phyloP scores from a whole-genome alignment of 2,329 filamentous ascomycete genomes.

The Cryoendolithus antarcticus region DNA sequence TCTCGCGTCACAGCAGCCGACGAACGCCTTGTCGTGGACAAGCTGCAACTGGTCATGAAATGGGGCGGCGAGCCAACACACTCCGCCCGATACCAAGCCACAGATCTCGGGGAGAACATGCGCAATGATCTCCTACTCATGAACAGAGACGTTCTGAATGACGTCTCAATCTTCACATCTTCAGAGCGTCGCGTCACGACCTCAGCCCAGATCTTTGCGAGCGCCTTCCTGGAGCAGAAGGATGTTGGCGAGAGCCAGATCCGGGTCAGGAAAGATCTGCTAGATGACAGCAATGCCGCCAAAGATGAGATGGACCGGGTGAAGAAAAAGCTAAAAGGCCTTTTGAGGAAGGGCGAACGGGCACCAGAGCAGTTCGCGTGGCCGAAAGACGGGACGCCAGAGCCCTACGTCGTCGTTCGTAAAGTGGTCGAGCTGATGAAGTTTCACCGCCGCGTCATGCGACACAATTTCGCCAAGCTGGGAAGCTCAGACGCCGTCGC shows the following conservation, averaged over 20 bases:
- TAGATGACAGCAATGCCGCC: constrained; percentile 95
- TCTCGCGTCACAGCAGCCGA: constrained; percentile 89
- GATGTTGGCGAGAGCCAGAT: constrained; percentile 79
- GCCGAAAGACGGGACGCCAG: constrained; percentile 81
- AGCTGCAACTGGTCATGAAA: constrained; percentile 94
- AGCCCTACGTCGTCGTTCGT: constrained; percentile 84
- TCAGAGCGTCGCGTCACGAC: constrained; percentile 90
- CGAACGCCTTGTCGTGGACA: constrained; percentile 85
- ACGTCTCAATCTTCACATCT: constrained; percentile 90
- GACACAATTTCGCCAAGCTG: constrained; percentile 78
- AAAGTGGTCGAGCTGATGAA: constrained; percentile 95
- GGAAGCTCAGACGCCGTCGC: constrained; percentile 48
- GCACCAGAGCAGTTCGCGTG: constrained; percentile 95
- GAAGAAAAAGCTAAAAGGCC: constrained; percentile 95
- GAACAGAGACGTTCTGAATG: constrained; percentile 82
- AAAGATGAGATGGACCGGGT: constrained; percentile 99
- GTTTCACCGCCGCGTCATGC: constrained; percentile 90
- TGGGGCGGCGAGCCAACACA: constrained; percentile 98
- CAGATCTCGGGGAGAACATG: constrained; percentile 92
- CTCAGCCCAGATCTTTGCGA: constrained; percentile 91
- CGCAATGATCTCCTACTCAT: constrained; percentile 85
- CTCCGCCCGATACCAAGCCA: constrained; percentile 88
- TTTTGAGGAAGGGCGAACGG: constrained; percentile 83
- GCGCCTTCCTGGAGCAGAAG: constrained; percentile 76
- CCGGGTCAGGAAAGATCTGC: constrained; percentile 78